Conservation (phyloP, 441 rosid species). For the Erodium texanum region DNA sequence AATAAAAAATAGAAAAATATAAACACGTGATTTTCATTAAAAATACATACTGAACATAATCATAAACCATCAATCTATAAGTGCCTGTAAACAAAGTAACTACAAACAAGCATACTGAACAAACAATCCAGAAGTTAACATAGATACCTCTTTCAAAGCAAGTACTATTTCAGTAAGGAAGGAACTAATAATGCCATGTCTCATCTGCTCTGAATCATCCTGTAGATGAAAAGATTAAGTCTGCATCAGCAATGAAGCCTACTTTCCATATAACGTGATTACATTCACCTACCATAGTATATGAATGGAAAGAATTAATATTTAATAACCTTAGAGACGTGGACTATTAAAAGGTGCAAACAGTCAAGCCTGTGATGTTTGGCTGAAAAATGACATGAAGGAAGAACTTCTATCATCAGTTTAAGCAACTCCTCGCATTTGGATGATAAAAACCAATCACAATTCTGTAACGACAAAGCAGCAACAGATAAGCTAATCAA, state of each 20-base stretch:
- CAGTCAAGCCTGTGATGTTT: constrained; percentile 88
- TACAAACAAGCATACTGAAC: neutral
- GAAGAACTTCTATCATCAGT: constrained; percentile 61
- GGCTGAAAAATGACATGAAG: constrained; percentile 80
- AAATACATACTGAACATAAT: no score
- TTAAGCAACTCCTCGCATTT: constrained; percentile 53
- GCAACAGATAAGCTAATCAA: constrained; percentile 6
- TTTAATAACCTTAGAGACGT: constrained; percentile 45
- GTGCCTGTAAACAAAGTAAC: neutral
- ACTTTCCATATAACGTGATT: neutral
- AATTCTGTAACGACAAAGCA: constrained; percentile 34
- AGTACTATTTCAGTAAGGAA: constrained; percentile 83
- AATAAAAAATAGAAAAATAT: no score
- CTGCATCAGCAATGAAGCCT: neutral
- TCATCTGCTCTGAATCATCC: constrained; percentile 53
- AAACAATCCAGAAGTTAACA: constrained; percentile 9
- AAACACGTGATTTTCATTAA: no score
- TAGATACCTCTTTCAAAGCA: constrained; percentile 78
- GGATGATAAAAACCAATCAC: constrained; percentile 47
- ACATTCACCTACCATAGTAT: no score
- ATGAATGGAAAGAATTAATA: neutral
- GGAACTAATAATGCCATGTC: constrained; percentile 43
- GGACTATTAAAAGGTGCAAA: constrained; percentile 60
- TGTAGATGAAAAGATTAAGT: constrained; percentile 22
- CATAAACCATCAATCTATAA: neutral